Percentiles rank a stretch among this genome's conserved stretches.
Evolutionary conservation across 352 stramenopile species (phyloP).

Genomic region (Globisporangium uncinulatum): DNA sequence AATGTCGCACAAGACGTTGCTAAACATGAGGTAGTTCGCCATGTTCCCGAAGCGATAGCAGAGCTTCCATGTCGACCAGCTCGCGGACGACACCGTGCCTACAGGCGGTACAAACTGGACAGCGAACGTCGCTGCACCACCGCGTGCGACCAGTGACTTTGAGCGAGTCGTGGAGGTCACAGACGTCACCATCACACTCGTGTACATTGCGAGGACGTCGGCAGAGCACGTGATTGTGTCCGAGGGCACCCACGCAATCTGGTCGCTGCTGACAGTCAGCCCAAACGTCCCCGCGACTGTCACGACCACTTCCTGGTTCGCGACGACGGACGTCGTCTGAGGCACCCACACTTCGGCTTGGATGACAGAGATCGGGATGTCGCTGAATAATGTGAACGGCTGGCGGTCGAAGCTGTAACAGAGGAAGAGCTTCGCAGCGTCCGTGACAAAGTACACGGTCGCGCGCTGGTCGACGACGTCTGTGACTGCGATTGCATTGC

Average conservation of each 20-base stretch:
- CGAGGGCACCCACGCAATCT: slow-evolving; percentile 56
- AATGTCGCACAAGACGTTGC: slow-evolving; percentile 48
- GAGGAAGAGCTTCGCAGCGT: slow-evolving; percentile 31
- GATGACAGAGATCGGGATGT: slow-evolving; percentile 26
- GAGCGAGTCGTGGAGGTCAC: slow-evolving; percentile 25
- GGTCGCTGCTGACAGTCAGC: slow-evolving; percentile 42
- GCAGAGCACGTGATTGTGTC: slow-evolving; percentile 33
- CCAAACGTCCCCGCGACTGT: slow-evolving; percentile 51
- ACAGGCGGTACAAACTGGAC: slow-evolving; percentile 33
- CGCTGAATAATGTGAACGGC: slow-evolving; percentile 43
- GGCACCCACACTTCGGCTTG: slow-evolving; percentile 53
- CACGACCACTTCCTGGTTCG: slow-evolving; percentile 30
- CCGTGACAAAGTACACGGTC: slow-evolving; percentile 23
- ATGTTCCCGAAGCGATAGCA: slow-evolving; percentile 67
- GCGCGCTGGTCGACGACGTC: slow-evolving; percentile 26
- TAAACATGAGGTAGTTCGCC: slow-evolving; percentile 47
- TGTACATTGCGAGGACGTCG: slow-evolving; percentile 23
- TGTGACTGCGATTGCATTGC: slow-evolving; percentile 19
- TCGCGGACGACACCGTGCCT: slow-evolving; percentile 7
- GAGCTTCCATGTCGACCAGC: slow-evolving; percentile 54
- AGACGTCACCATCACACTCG: slow-evolving; percentile 31
- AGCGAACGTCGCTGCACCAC: slow-evolving; percentile 26
- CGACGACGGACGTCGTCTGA: slow-evolving; percentile 40
- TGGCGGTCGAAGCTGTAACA: slow-evolving; percentile 67
- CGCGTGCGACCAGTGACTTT: slow-evolving; percentile 23